These are phyloP conservation scores for Sanghuangporus sanghuang DNA, from an alignment of 1,284 basidiomycete species.

Conservation along the genomic window DNA sequence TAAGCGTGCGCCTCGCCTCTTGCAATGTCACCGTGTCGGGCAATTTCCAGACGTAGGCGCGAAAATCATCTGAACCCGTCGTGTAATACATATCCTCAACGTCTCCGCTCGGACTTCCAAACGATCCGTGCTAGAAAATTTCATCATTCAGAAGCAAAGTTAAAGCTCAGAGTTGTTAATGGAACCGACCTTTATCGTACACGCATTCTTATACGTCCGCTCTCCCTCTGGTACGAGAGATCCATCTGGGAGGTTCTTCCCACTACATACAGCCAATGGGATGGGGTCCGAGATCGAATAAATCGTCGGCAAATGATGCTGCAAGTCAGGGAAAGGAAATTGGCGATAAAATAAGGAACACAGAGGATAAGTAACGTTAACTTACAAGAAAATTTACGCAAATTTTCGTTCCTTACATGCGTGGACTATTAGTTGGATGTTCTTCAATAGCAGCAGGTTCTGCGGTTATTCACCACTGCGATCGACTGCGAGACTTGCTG, in stretches of 20 bases:
- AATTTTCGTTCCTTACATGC: constrained; percentile 47
- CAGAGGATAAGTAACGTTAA: background rate
- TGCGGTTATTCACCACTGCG: constrained; percentile 41
- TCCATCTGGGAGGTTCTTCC: constrained; percentile 48
- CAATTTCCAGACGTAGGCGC: constrained; percentile 74
- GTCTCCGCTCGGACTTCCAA: constrained; percentile 51
- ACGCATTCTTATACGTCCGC: constrained; percentile 61
- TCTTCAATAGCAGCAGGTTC: background rate
- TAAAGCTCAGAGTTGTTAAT: background rate
- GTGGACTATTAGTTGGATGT: background rate
- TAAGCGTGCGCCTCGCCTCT: constrained; percentile 38
- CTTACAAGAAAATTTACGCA: constrained; percentile 61
- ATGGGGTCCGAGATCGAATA: constrained; percentile 58
- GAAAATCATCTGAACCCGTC: constrained; percentile 77
- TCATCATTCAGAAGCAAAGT: background rate
- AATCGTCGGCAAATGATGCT: constrained; percentile 67
- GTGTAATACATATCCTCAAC: constrained; percentile 54
- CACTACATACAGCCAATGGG: constrained; percentile 65
- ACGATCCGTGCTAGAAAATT: constrained; percentile 58
- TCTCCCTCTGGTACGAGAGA: constrained; percentile 37
- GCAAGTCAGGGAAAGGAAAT: background rate
- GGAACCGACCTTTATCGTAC: constrained; percentile 65
- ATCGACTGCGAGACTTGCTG: constrained; percentile 63
- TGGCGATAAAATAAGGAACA: background rate
- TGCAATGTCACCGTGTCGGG: constrained; percentile 43